Evolutionary conservation across 805 yeast species (phyloP).

Genomic region (Ogataea glucozyma): DNA sequence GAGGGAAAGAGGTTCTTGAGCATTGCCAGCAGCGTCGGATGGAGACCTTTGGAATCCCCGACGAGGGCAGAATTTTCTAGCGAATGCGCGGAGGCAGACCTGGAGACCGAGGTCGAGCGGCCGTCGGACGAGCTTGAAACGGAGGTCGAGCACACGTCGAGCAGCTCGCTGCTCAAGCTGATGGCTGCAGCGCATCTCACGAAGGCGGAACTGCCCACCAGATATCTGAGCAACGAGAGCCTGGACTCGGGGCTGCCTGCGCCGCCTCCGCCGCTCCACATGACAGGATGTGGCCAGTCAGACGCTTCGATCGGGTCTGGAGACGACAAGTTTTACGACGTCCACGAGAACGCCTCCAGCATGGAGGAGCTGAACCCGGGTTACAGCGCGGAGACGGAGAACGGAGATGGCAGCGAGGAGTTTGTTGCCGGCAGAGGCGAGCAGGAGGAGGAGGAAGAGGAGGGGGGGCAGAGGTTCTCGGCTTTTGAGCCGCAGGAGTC

Average conservation of each 20-base stretch:
- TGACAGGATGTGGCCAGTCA: background rate
- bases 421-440: no score
- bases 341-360: conserved; percentile 15
- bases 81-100: background rate
- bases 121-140: conserved; percentile 3
- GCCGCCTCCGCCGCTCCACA: conserved; percentile 8
- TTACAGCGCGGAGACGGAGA: background rate
- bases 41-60: conserved; percentile 10
- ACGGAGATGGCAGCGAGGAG: no score
- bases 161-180: conserved; percentile 1
- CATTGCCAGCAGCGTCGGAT: conserved; percentile 9
- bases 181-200: conserved; percentile 1
- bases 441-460: background rate
- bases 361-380: conserved; percentile 5
- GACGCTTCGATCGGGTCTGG: conserved; percentile 6
- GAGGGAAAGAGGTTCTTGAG: conserved; percentile 9
- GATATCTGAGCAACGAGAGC: background rate
- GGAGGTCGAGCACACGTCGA: conserved; percentile 3
- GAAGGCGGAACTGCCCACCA: background rate
- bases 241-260: background rate
- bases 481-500: no score
- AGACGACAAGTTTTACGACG: conserved; percentile 16
- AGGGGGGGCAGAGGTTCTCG: no score
- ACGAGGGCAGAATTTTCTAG: no score
- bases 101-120: conserved; percentile 1